These are phyloP conservation scores for Nitzschia palea DNA, from an alignment of 108 stramenopile species.

Conservation along the genomic window DNA sequence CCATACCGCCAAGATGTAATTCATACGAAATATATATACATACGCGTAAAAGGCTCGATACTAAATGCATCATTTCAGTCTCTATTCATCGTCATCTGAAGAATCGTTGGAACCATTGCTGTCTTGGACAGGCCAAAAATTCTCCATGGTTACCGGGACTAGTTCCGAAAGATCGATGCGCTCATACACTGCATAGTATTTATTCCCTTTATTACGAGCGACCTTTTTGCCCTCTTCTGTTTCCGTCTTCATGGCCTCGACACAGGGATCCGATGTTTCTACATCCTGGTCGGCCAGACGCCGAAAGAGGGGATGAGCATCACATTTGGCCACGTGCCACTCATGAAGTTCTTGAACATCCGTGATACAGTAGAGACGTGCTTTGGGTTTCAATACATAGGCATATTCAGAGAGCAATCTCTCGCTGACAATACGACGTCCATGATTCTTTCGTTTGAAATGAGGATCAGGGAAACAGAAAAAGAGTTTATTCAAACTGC, in stretches of 20 bases:
- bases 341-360: conserved; percentile 95
- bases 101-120: too few species aligned
- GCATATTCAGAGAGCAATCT: conserved; percentile 92
- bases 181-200: conserved; percentile 80
- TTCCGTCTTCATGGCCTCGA: conserved; percentile 82
- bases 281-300: conserved; percentile 35
- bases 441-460: conserved; percentile 98
- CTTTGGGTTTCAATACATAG: conserved; percentile 74
- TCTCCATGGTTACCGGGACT: background rate
- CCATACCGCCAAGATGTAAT: too few species aligned
- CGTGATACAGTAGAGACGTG: conserved; percentile 91
- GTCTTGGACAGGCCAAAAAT: background rate
- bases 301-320: conserved; percentile 83
- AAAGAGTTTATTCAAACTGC: conserved; percentile 84
- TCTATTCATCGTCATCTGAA: background rate
- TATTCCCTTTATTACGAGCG: conserved; percentile 65
- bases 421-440: conserved; percentile 84
- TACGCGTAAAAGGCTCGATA: too few species aligned
- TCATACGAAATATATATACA: too few species aligned
- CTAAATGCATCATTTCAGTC: background rate
- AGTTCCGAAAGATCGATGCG: conserved; percentile 36
- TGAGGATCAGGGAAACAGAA: conserved; percentile 99
- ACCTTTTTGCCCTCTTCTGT: conserved; percentile 99
- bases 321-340: conserved; percentile 91
- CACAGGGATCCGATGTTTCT: conserved; percentile 84